Conservation (phyloP, 495 filamentous ascomycete species). For the Penicillium paradoxum region DNA sequence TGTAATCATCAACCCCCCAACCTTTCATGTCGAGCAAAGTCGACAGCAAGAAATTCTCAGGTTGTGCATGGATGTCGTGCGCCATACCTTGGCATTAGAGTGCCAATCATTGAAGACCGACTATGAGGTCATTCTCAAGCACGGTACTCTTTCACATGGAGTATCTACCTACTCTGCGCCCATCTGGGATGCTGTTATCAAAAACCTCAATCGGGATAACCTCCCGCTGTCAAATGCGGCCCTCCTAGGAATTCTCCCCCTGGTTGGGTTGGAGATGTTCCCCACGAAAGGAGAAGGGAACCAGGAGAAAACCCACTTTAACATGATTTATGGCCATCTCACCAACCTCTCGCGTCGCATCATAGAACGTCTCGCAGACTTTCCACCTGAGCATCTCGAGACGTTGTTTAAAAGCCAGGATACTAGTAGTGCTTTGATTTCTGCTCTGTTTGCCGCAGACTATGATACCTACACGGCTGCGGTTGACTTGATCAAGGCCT, state of each 20-base stretch:
- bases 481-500: conserved; percentile 72
- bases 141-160: conserved; percentile 59
- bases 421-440: conserved; percentile 61
- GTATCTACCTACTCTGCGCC: conserved; percentile 57
- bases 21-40: conserved; percentile 33
- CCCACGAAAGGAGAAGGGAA: conserved; percentile 44
- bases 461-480: conserved; percentile 66
- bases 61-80: conserved; percentile 58
- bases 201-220: conserved; percentile 59
- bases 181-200: conserved; percentile 73
- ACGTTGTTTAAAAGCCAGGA: conserved; percentile 58
- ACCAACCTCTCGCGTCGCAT: conserved; percentile 65
- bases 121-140: conserved; percentile 57
- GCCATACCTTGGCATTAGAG: conserved; percentile 67
- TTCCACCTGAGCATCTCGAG: conserved; percentile 57
- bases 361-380: conserved; percentile 71
- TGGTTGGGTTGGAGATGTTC: conserved; percentile 71
- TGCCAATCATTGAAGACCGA: conserved; percentile 68
- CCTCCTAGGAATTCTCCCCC: conserved; percentile 61
- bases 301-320: conserved; percentile 62
- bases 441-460: conserved; percentile 65
- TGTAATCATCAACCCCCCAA: conserved; percentile 40
- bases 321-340: conserved; percentile 63
- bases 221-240: conserved; percentile 62
- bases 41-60: conserved; percentile 33